Base-by-base conservation (phyloP, 23 red algal species). In the Gracilaria gracilis region DNA sequence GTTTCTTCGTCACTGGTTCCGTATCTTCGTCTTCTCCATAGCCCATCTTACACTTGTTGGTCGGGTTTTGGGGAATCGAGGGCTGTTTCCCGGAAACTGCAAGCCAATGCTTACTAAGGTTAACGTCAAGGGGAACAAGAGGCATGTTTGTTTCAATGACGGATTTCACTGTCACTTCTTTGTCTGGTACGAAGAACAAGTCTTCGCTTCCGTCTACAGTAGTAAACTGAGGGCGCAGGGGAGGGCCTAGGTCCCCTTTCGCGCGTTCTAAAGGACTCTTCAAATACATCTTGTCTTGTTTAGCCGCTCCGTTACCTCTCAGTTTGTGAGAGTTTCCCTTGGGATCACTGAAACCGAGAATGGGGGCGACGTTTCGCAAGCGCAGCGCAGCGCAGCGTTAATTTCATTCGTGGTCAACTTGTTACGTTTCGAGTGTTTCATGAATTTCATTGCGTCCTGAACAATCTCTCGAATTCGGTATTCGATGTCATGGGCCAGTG, bases 401-500 rank as follows among this genome's bases (percentile, higher is more conserved):
- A 99, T 78, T 42, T 99, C 94, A 48, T n/a, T 75, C 6, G 88
- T 61, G 8, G 80, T 88, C n/a, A 99, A 81, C 19, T 54, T 67
- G 50, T 61, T 37, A 11, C 94, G 97, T 65, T 99, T 99, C 28
- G 93, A 85, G 58, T 99, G 94, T 35, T 92, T 81, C 97, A 99
- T 99, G 75, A 99, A 99, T 73, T 99, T 99, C 70, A 92, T 27
- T 29, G 88, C 61, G 32, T 99, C 97, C 59, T 99, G 97, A 49
- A 99, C 82, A 55, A 95, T 85, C 62, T 99, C 87, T n/a, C 97
- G 88, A 33, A 99, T 65, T 25, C 94, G 88, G 83, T 96, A 99
- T 81, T 99, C 97, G 12, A 89, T 83, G 72, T 99, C 97, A 21
- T 57, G 85, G 25, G 95, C 95, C 35, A 99, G 73, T 27, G 48